Conservation (phyloP, 2,329 filamentous ascomycete species). For the Parastagonospora avenae region DNA sequence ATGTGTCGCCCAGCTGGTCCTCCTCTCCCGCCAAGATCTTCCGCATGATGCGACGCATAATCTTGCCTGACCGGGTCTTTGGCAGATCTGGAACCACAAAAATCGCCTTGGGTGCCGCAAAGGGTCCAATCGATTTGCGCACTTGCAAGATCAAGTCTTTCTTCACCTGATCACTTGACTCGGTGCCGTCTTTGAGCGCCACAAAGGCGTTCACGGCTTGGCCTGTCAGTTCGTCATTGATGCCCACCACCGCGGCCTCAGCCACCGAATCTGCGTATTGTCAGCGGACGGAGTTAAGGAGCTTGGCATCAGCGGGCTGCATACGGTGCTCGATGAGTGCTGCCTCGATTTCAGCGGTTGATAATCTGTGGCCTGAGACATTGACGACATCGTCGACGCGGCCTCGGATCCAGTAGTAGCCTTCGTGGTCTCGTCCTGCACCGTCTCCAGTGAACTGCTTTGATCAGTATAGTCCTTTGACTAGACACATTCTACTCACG, state of each 20-base stretch:
- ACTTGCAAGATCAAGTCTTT: slow-evolving; percentile 96
- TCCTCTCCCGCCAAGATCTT: slow-evolving; percentile 98
- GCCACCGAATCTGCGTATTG: slow-evolving; percentile 68
- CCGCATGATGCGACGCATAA: slow-evolving; percentile 94
- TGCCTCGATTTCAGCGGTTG: slow-evolving; percentile 96
- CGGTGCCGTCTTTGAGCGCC: slow-evolving; percentile 82
- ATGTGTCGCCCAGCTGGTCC: slow-evolving; percentile 91
- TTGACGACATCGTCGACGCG: slow-evolving; percentile 99
- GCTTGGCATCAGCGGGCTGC: slow-evolving; percentile 16
- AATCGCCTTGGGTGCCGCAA: slow-evolving; percentile 93
- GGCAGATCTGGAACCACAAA: slow-evolving; percentile 91
- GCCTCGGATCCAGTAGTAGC: slow-evolving; percentile 99
- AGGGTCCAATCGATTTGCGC: slow-evolving; percentile 95
- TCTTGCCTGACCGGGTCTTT: slow-evolving; percentile 98
- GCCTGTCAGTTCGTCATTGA: slow-evolving; percentile 90
- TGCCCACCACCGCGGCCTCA: slow-evolving; percentile 93
- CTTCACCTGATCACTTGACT: slow-evolving; percentile 76
- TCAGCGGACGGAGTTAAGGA: slow-evolving; percentile 17
- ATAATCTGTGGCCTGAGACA: slow-evolving; percentile 93
- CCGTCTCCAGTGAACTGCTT: slow-evolving; percentile 86
- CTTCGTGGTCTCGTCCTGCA: slow-evolving; percentile 93
- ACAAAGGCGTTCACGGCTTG: slow-evolving; percentile 98
- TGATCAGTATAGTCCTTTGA: slow-evolving; percentile 20
- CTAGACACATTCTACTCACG: slow-evolving; percentile 60
- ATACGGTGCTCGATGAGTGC: slow-evolving; percentile 87